Percentiles rank a stretch among this genome's conserved stretches.
Conservation (phyloP, 352 stramenopile species). For the Halophytophthora polymorphica region DNA sequence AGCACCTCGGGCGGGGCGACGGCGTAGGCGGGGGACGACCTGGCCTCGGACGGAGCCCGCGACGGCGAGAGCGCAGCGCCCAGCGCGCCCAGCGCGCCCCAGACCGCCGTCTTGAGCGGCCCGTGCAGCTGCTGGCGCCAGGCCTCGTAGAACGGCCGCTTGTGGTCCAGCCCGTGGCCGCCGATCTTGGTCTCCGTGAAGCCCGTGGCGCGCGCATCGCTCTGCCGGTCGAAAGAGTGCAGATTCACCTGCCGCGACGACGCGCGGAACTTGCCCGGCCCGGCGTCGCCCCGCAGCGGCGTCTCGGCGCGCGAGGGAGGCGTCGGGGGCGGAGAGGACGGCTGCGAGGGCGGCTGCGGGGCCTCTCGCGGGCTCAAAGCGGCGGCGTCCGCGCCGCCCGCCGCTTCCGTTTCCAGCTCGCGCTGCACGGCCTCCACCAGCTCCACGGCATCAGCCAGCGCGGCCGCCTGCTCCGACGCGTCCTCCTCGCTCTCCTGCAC, state of each 20-base stretch:
- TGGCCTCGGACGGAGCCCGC: conserved; percentile 16
- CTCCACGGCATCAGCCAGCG: conserved; percentile 6
- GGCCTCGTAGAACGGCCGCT: conserved; percentile 31
- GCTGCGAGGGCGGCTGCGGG: background rate
- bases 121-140: conserved; percentile 25
- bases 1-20: conserved; percentile 35
- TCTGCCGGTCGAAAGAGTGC: conserved; percentile 44
- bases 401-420: background rate
- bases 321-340: background rate
- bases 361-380: background rate
- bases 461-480: conserved; percentile 7
- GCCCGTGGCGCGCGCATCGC: conserved; percentile 5
- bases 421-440: conserved; percentile 8
- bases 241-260: conserved; percentile 46
- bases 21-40: conserved; percentile 38
- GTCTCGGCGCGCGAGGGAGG: conserved; percentile 1
- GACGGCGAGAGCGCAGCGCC: conserved; percentile 10
- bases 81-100: conserved; percentile 11
- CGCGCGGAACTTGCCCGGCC: conserved; percentile 19
- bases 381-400: too few species aligned
- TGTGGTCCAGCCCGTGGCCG: conserved; percentile 60
- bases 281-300: conserved; percentile 4
- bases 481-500: conserved; percentile 22
- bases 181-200: conserved; percentile 80
- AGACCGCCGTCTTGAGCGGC: conserved; percentile 31